phyloP scores from a whole-genome alignment of 2,329 filamentous ascomycete species.

The Trichoderma gracile region DNA sequence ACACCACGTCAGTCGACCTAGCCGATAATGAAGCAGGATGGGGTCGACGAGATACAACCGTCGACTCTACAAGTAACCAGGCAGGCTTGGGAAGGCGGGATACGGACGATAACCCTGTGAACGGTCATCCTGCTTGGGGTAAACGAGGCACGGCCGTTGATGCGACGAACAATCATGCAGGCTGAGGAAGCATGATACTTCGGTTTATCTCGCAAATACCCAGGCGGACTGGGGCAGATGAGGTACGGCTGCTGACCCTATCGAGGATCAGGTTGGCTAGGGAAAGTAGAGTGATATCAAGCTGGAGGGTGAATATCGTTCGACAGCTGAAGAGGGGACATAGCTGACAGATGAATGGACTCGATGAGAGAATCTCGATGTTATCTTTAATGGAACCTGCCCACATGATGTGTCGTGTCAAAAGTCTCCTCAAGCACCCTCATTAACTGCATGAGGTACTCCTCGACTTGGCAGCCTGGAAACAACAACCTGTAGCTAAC shows the following conservation, averaged over 20 bases:
- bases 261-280: not conserved
- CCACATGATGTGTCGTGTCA: too few relatives aligned
- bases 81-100: constrained; percentile 4
- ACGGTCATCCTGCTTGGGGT: not conserved
- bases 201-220: constrained; percentile 9
- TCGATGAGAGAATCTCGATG: too few relatives aligned
- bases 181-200: not conserved
- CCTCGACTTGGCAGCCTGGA: too few relatives aligned
- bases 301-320: too few relatives aligned
- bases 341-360: too few relatives aligned
- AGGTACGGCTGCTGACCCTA: not conserved
- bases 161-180: not conserved
- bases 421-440: too few relatives aligned
- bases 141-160: not conserved
- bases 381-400: too few relatives aligned
- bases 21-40: constrained; percentile 9
- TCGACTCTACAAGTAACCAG: not conserved
- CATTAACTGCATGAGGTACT: too few relatives aligned
- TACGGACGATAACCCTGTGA: not conserved
- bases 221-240: constrained; percentile 14
- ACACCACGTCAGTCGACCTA: not conserved
- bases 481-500: too few relatives aligned
- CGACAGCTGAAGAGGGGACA: too few relatives aligned
- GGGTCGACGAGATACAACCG: not conserved
- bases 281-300: not conserved